Base-by-base conservation (phyloP, 495 filamentous ascomycete species). In the Terfezia claveryi region DNA sequence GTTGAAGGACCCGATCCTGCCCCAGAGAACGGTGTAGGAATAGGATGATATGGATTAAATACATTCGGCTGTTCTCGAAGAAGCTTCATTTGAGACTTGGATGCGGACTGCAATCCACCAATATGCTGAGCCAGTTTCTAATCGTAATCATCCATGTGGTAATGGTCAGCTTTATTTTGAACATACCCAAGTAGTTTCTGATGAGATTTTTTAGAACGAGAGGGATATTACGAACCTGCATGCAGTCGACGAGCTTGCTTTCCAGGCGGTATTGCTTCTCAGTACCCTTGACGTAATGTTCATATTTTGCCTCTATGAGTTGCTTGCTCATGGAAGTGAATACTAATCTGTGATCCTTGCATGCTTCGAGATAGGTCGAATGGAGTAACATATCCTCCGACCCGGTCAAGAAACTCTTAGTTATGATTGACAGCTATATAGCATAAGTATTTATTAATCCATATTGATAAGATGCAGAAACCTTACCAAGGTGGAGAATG, bases 81-180 rank as follows among this genome's bases (percentile, higher is more conserved):
- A 27, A 96, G 74, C 37, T 79, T 76, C 61, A 96, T 94, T 62
- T 98, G 91, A 8, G 88, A 83, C 16, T 79, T 75, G 20, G 91
- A 87, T 38, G 91, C 87, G 69, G 86, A 93, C 51, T 87, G 77
- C 64, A 98, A 69, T 3, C 89, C 91, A 62, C 91, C 89, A 57
- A 96, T 79, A 60, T 87, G 85, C 64, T 98, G 91, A 10, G 83
- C 79, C 41, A 98, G 76, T 49, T 80, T 80, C 57, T 59, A 27
- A 20, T 0, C 38, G 10, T n/a, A 49, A 49, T 49, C 14, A 20
- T 49, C 44, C 44, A 49, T 14, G 44, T 20, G 27, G 27, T 32
- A 32, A 32, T 32, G 27, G 27, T 32, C 27, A 32, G 27, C 27
- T 32, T 32, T 32, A 32, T 32, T 1, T 7, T 32, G 27, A 32